Conservation (phyloP, 1,284 basidiomycete genomes). For the Pseudozyma sp. region DNA sequence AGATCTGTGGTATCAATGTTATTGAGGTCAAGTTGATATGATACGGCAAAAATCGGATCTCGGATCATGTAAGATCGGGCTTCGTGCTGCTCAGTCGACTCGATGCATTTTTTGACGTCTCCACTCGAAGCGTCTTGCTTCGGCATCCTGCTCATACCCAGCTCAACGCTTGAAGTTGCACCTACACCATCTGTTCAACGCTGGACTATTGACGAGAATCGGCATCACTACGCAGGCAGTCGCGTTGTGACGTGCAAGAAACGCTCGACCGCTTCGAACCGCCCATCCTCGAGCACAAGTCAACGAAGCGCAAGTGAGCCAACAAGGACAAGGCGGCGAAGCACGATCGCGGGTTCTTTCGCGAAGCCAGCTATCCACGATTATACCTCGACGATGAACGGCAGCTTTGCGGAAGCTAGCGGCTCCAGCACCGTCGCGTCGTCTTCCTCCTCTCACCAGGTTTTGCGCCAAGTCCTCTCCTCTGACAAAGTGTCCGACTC, state of each 20-base stretch:
- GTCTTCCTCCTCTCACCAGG: constrained; percentile 24
- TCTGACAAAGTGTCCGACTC: constrained; percentile 20
- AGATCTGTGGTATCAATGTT: too few relatives aligned
- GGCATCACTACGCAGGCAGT: too few relatives aligned
- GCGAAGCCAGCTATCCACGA: background rate
- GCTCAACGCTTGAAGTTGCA: too few relatives aligned
- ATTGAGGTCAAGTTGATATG: background rate
- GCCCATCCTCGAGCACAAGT: too few relatives aligned
- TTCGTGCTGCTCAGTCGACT: background rate
- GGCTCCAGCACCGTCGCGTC: constrained; percentile 21
- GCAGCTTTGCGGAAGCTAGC: constrained; percentile 13
- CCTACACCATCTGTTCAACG: too few relatives aligned
- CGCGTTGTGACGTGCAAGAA: too few relatives aligned
- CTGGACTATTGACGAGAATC: too few relatives aligned
- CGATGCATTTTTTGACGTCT: constrained; percentile 8
- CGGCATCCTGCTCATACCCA: too few relatives aligned
- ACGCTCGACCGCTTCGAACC: too few relatives aligned
- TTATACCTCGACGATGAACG: constrained; percentile 10
- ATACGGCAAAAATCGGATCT: constrained; percentile 10
- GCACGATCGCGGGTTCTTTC: background rate
- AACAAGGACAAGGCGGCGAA: too few relatives aligned
- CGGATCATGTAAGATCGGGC: background rate
- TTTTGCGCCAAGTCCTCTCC: constrained; percentile 27
- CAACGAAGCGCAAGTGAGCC: too few relatives aligned
- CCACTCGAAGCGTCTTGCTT: too few relatives aligned